Conservation (phyloP, 495 filamentous ascomycete species). For the Elasticomyces elasticus region DNA sequence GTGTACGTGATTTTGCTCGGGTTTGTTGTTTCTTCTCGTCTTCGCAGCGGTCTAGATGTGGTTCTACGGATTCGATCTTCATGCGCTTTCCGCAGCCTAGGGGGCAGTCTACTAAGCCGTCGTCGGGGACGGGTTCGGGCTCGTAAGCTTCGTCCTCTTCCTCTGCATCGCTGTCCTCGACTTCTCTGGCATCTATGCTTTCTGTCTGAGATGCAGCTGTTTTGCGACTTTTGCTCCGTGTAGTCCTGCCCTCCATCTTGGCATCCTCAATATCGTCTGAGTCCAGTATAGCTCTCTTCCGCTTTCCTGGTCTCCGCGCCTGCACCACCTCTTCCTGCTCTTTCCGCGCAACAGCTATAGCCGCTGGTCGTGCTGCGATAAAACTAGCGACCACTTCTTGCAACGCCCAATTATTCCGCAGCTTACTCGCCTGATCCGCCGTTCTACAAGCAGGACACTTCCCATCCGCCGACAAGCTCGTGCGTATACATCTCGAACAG, state of each 20-base stretch:
- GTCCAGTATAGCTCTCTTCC: constrained; percentile 46
- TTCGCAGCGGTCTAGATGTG: constrained; percentile 62
- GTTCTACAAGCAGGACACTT: constrained; percentile 78
- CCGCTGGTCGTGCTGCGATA: constrained; percentile 47
- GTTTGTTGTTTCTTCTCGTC: constrained; percentile 21
- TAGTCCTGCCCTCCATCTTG: constrained; percentile 29
- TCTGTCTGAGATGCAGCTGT: constrained; percentile 27
- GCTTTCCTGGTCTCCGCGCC: constrained; percentile 10
- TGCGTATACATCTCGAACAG: constrained; percentile 88
- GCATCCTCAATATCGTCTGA: constrained; percentile 33
- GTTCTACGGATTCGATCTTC: constrained; percentile 62
- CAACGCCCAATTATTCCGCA: constrained; percentile 73
- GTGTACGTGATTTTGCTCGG: constrained; percentile 4
- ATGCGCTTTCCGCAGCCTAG: constrained; percentile 61
- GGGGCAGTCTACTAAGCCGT: constrained; percentile 73
- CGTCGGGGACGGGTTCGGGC: constrained; percentile 39
- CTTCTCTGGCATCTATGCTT: constrained; percentile 20
- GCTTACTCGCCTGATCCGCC: constrained; percentile 66
- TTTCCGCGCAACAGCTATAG: constrained; percentile 50
- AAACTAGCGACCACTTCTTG: constrained; percentile 81
- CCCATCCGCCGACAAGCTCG: constrained; percentile 66
- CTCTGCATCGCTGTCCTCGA: constrained; percentile 15
- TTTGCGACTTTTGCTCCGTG: constrained; percentile 23
- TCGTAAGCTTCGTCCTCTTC: constrained; percentile 21
- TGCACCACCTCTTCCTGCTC: constrained; percentile 23